Conservation (phyloP, 441 rosid species). For the Euphorbia celastroides region DNA sequence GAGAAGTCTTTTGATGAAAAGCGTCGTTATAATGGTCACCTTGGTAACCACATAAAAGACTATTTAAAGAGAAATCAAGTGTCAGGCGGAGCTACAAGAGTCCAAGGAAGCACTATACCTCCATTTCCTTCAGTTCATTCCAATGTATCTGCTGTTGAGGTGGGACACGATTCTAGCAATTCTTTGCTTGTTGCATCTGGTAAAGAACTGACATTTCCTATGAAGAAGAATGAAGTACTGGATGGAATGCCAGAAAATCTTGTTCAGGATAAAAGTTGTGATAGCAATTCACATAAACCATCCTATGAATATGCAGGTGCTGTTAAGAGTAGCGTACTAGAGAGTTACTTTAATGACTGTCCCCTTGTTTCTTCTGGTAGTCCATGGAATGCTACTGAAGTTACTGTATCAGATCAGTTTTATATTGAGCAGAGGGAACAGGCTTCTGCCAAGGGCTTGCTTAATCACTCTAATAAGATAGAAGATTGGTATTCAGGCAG, state of each 20-base stretch:
- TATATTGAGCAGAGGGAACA: conserved; percentile 28
- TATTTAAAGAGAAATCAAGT: conserved; percentile 51
- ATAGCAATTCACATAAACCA: conserved; percentile 14
- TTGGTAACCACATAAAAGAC: conserved; percentile 65
- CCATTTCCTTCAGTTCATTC: conserved; percentile 15
- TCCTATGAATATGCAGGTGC: conserved; percentile 18
- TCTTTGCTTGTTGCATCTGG: conserved; percentile 18
- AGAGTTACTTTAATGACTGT: conserved; percentile 15
- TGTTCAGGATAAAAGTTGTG: conserved; percentile 21
- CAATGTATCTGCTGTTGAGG: conserved; percentile 14
- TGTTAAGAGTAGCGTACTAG: conserved; percentile 20
- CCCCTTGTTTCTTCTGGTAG: conserved; percentile 14
- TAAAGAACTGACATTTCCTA: conserved; percentile 17
- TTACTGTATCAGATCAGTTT: conserved; percentile 11
- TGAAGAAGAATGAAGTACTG: conserved; percentile 3
- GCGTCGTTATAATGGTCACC: conserved; percentile 60
- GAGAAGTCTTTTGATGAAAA: conserved; percentile 56
- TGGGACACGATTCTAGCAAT: conserved; percentile 15
- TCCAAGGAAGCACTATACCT: conserved; percentile 19
- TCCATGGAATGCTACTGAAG: conserved; percentile 16
- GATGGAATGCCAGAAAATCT: conserved; percentile 16
- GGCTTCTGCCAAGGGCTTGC: conserved; percentile 22
- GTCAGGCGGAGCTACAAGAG: conserved; percentile 18
- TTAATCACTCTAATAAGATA: conserved; percentile 18
- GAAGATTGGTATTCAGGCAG: conserved; percentile 19